A percentile compares a stretch with the other conserved stretches of the same genome.
phyloP scores from a whole-genome alignment of 1,284 basidiomycete species.

The Tylopilus sp. region DNA sequence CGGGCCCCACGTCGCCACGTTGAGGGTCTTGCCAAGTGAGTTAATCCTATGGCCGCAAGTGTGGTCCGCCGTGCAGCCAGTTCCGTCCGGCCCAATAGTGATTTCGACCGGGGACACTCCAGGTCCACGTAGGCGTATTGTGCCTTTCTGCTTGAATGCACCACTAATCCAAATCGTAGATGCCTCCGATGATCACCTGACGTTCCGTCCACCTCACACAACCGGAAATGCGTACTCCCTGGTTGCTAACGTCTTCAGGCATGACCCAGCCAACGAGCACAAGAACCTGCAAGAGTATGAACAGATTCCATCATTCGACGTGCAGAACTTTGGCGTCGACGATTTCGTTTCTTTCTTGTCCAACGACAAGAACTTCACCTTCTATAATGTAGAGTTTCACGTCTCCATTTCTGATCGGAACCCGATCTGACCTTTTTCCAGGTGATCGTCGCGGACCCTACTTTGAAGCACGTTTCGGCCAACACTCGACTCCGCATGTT shows the following conservation, averaged over 20 bases:
- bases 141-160: not conserved
- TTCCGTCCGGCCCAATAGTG: slow-evolving; percentile 3
- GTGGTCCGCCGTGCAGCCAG: not conserved
- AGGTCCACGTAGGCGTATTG: slow-evolving; percentile 5
- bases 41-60: slow-evolving; percentile 15
- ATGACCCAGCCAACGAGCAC: not conserved
- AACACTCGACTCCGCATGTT: slow-evolving; percentile 13
- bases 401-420: not conserved
- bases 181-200: slow-evolving; percentile 2
- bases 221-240: slow-evolving; percentile 7
- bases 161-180: not conserved
- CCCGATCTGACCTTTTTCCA: not conserved
- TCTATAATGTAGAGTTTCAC: slow-evolving; percentile 7
- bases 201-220: slow-evolving; percentile 8
- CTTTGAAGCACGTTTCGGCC: slow-evolving; percentile 7
- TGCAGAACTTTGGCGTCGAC: not conserved
- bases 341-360: slow-evolving; percentile 4
- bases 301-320: not conserved
- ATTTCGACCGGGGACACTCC: not conserved
- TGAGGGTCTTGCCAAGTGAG: slow-evolving; percentile 13
- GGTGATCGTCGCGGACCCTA: slow-evolving; percentile 16
- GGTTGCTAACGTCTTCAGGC: slow-evolving; percentile 9
- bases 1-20: slow-evolving; percentile 6
- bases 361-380: slow-evolving; percentile 1
- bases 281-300: not conserved